A percentile compares a stretch with the other conserved stretches of the same genome.
Conservation (phyloP, 495 filamentous ascomycete genomes). For the Lophiotrema nucula region DNA sequence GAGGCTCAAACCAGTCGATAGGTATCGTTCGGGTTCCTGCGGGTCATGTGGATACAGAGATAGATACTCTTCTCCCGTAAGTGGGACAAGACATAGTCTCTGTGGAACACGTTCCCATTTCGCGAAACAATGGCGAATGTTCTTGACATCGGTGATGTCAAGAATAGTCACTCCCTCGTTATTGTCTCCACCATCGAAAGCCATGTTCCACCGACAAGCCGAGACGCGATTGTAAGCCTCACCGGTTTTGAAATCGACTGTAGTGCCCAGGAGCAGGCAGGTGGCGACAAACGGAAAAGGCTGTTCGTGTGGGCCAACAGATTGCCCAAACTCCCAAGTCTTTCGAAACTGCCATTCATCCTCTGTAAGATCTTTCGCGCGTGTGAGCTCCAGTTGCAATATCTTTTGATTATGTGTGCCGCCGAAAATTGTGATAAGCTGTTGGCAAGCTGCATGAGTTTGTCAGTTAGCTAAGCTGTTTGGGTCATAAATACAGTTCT, state of each 20-base stretch:
- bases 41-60: neutral
- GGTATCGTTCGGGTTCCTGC: neutral
- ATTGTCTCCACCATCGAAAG: conserved; percentile 18
- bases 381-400: conserved; percentile 7
- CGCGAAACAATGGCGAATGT: conserved; percentile 18
- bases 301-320: too few species aligned
- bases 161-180: conserved; percentile 27
- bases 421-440: conserved; percentile 1
- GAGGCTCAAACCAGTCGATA: neutral
- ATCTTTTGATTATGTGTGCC: neutral
- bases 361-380: neutral
- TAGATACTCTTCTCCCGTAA: conserved; percentile 4
- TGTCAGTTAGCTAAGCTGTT: neutral
- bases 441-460: neutral
- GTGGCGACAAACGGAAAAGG: conserved; percentile 22
- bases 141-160: conserved; percentile 11
- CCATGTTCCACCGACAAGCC: conserved; percentile 3
- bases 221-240: neutral
- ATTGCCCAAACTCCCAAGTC: neutral
- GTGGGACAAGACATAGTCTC: neutral
- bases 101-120: neutral
- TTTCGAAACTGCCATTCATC: neutral
- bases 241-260: neutral
- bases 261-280: conserved; percentile 15
- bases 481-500: too few species aligned